These are phyloP conservation scores for Tephrocybe sp. DNA, from an alignment of 768 basidiomycete genomes.

Conservation along the genomic window DNA sequence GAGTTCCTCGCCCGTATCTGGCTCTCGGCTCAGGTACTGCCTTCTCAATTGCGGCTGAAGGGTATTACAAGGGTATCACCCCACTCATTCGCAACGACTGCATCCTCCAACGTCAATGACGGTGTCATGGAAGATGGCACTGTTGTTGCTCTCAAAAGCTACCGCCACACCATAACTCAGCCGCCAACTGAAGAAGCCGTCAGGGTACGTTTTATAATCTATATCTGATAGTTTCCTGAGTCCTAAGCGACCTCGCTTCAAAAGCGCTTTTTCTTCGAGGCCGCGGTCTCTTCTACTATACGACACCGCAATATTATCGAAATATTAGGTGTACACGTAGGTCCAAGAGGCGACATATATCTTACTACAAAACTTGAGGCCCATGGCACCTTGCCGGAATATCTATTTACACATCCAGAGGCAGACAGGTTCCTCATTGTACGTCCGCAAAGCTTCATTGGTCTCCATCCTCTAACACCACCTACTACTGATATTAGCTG, in stretches of 20 bases:
- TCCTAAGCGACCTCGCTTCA: no score
- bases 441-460: neutral
- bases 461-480: neutral
- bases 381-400: conserved; percentile 10
- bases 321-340: conserved; percentile 8
- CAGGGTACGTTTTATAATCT: neutral
- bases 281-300: neutral
- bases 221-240: neutral
- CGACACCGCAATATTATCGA: conserved; percentile 13
- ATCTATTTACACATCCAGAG: neutral
- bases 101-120: conserved; percentile 7
- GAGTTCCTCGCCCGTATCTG: neutral
- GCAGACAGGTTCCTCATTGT: conserved; percentile 9
- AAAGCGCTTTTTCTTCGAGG: conserved; percentile 15
- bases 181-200: neutral
- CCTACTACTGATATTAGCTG: no score
- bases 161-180: conserved; percentile 1
- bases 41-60: neutral
- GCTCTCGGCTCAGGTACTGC: neutral
- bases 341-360: neutral
- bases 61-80: neutral
- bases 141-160: conserved; percentile 5
- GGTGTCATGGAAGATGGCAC: neutral
- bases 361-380: conserved; percentile 11
- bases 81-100: neutral